Conservation (phyloP, 106 monocot genomes). For the Dendrobium nobile region DNA sequence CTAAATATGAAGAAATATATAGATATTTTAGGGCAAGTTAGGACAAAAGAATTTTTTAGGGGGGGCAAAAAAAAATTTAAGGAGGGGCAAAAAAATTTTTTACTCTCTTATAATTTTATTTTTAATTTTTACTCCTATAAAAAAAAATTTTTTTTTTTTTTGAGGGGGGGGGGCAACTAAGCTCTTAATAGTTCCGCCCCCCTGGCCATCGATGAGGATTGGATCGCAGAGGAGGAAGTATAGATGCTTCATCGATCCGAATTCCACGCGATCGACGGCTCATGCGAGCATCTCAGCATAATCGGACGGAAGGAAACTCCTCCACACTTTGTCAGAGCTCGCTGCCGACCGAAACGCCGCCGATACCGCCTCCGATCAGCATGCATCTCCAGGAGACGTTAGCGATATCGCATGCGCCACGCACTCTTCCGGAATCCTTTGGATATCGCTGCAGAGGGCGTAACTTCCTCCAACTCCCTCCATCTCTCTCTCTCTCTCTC, state of each 20-base stretch:
- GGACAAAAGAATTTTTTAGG: too few species aligned
- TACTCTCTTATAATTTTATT: too few species aligned
- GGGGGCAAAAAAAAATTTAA: too few species aligned
- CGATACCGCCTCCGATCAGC: conserved; percentile 30
- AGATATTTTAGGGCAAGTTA: too few species aligned
- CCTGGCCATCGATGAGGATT: conserved; percentile 48
- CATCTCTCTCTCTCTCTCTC: background rate
- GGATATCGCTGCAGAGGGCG: background rate
- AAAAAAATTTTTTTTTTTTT: too few species aligned
- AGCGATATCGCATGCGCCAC: conserved; percentile 34
- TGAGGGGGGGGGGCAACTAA: too few species aligned
- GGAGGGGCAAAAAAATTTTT: too few species aligned
- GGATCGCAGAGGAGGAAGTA: conserved; percentile 34
- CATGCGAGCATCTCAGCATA: conserved; percentile 22
- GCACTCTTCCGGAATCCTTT: conserved; percentile 34
- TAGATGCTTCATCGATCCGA: conserved; percentile 31
- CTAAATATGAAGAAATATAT: too few species aligned
- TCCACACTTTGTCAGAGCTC: conserved; percentile 39
- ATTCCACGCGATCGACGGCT: conserved; percentile 17
- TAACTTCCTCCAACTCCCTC: background rate
- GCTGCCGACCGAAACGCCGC: conserved; percentile 26
- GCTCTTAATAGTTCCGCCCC: too few species aligned
- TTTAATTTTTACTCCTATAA: too few species aligned
- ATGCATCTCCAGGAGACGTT: conserved; percentile 40
- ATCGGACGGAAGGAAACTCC: conserved; percentile 37